These are phyloP conservation scores for Spongispora temasekensis DNA, from an alignment of 1,284 basidiomycete genomes.

Conservation along the genomic window DNA sequence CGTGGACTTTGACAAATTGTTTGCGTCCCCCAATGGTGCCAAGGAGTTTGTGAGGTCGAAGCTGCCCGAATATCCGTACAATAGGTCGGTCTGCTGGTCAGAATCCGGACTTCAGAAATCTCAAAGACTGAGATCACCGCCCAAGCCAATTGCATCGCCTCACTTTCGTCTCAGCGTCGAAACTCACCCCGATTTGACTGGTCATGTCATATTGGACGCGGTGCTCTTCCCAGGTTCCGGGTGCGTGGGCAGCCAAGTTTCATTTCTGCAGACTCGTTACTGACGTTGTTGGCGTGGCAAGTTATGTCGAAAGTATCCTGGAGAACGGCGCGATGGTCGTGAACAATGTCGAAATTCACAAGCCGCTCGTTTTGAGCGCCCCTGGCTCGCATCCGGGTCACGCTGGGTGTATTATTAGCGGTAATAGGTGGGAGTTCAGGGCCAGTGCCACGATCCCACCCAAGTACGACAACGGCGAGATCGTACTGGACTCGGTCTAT, in stretches of 20 bases:
- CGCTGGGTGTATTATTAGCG: slow-evolving; percentile 27
- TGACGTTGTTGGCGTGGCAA: slow-evolving; percentile 5
- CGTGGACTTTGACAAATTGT: slow-evolving; percentile 27
- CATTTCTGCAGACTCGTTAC: too few relatives aligned
- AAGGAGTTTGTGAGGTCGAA: slow-evolving; percentile 14
- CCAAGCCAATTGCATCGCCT: slow-evolving; percentile 23
- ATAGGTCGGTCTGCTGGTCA: slow-evolving; percentile 20
- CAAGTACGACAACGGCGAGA: slow-evolving; percentile 21
- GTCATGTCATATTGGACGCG: slow-evolving; percentile 33
- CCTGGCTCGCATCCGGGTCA: slow-evolving; percentile 20
- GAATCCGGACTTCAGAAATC: slow-evolving; percentile 25
- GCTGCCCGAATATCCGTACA: slow-evolving; percentile 20
- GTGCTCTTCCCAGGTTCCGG: slow-evolving; percentile 32
- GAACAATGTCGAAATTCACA: slow-evolving; percentile 25
- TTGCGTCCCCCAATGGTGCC: slow-evolving; percentile 19
- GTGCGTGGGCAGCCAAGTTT: too few relatives aligned
- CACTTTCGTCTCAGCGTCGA: slow-evolving; percentile 32
- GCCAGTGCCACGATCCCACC: slow-evolving; percentile 29
- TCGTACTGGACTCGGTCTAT: slow-evolving; percentile 31
- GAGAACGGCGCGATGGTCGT: slow-evolving; percentile 36
- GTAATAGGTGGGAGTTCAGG: slow-evolving; percentile 31
- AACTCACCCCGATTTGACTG: slow-evolving; percentile 29
- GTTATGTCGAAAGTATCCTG: slow-evolving; percentile 33
- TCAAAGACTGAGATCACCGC: slow-evolving; percentile 21
- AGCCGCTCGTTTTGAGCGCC: slow-evolving; percentile 26